Percentiles rank a stretch among this genome's conserved stretches.
These are phyloP conservation scores for Pestalotiopsis fici DNA, from an alignment of 2,329 filamentous ascomycete species.

Conservation along the genomic window DNA sequence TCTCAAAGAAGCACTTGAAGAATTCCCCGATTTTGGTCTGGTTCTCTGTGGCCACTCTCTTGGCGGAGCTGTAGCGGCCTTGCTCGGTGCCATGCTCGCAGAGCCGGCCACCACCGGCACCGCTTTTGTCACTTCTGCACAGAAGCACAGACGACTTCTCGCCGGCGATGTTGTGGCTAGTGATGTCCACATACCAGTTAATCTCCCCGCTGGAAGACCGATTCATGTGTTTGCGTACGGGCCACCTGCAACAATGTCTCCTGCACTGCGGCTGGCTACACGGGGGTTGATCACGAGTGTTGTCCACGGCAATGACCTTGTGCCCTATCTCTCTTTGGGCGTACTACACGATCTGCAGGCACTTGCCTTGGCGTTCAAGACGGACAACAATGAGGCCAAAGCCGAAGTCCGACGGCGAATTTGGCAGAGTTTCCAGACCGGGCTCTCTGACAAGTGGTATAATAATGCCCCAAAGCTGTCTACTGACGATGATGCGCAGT, in stretches of 20 bases:
- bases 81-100: slow-evolving; percentile 71
- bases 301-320: slow-evolving; percentile 72
- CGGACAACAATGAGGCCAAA: slow-evolving; percentile 67
- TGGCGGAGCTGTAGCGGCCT: slow-evolving; percentile 68
- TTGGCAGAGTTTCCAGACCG: slow-evolving; percentile 65
- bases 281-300: slow-evolving; percentile 74
- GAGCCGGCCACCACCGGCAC: slow-evolving; percentile 57
- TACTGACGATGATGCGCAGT: slow-evolving; percentile 62
- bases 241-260: slow-evolving; percentile 71
- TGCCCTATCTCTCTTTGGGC: slow-evolving; percentile 73
- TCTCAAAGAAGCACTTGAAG: slow-evolving; percentile 64
- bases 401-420: slow-evolving; percentile 67
- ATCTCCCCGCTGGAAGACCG: slow-evolving; percentile 66
- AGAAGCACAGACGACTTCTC: slow-evolving; percentile 44
- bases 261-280: slow-evolving; percentile 68
- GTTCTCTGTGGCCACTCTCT: slow-evolving; percentile 71
- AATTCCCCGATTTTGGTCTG: slow-evolving; percentile 69
- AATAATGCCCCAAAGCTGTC: slow-evolving; percentile 38
- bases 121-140: slow-evolving; percentile 63
- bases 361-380: slow-evolving; percentile 71
- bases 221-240: slow-evolving; percentile 83
- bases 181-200: slow-evolving; percentile 35
- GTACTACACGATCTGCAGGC: slow-evolving; percentile 75
- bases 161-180: slow-evolving; percentile 22
- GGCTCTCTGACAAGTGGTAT: slow-evolving; percentile 63